Base-by-base conservation (phyloP, 2,329 filamentous ascomycete species). In the Drechslera avenae region DNA sequence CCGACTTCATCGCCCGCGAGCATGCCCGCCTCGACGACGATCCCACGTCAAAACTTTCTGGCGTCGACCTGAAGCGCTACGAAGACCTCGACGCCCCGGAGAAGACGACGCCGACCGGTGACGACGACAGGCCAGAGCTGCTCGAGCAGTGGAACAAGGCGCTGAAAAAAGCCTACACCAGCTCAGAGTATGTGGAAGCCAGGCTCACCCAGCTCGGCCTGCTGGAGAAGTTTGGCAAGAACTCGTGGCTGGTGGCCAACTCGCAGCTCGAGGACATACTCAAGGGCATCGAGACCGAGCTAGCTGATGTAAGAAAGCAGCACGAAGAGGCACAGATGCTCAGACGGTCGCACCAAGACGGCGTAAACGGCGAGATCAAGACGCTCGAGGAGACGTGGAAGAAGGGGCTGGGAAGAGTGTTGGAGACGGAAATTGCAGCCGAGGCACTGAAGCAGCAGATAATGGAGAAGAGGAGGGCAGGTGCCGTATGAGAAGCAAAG, bases 161-260 rank as follows among this genome's bases (percentile, higher is more conserved):
- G 1, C 69, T 86, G 39, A 76, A 77, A 43, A 77, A 78, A 57
- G 83, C 85, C 17, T 86, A 86, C 68, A 79, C 79, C 0, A 80
- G 80, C 42, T 80, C 79, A 33, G 79, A 81, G 3, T 86, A 88
- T 68, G 75, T 88, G 17, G 73, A 78, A 2, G 76, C 76, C 42
- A 77, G 84, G 19, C 73, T 81, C 42, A 79, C 81, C 35, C 85
- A 87, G 73, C 83, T 96, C 14, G 77, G 80, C 1, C 80, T 96
- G n/a, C 83, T 96, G 16, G 89, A 94, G 64, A 81, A 81, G 42
- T 87, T 87, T 73, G 94, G 93, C 60, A 90, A 90, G 76, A 96
- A 96, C 73, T 88, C 90, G 8, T 97, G 94, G 93, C 80, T 99
- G 47, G 82, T 96, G 7, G 85, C 85, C 5, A 99, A 99, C 73